Base-by-base conservation (phyloP, 495 filamentous ascomycete species). In the Talaromyces adpressus region DNA sequence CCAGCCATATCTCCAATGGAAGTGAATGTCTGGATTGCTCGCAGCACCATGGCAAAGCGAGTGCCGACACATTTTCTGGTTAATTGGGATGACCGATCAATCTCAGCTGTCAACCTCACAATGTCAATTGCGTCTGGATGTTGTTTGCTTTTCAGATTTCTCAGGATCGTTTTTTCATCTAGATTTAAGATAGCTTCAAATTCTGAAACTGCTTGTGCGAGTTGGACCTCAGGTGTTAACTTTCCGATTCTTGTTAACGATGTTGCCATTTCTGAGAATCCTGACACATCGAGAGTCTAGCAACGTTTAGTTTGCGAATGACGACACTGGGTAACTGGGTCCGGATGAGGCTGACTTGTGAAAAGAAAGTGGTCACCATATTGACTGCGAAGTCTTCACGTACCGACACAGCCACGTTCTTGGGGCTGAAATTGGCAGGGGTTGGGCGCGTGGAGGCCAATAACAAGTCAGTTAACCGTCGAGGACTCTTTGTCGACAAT, bases 171-270 rank as follows among this genome's bases (percentile, higher is more conserved):
- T 60, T 79, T 79, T 60, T 80, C 73, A 12, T 78, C 68, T 39
- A 61, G 56, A 11, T 70, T 69, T 27, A 81, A 73, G 60, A 72
- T 70, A 16, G 71, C 71, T 69, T 79, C 73, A 59, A 75, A 78
- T 61, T 74, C 25, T 14, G 72, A 76, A 36, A 79, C 60, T 27
- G 75, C 78, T 66, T 78, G 68, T 12, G 69, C 73, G 29, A 81
- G 68, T 16, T 72, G 73, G 57, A 73, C 68, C 49, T 76, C 72
- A 52, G 77, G 69, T 71, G 76, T 77, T 53, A 75, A 67, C 11
- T 57, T 57, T 32, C 25, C 53, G 3, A n/a, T 29, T 29, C 30
- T 57, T 29, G 53, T 29, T 18, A 57, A 29, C 8, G 53, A 27
- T 32, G 23, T n/a, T 16, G 53, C 20, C 53, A 57, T 57, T 57